Evolutionary conservation across 306 rosid genomes (phyloP).

Genomic region (Rosa persica): DNA sequence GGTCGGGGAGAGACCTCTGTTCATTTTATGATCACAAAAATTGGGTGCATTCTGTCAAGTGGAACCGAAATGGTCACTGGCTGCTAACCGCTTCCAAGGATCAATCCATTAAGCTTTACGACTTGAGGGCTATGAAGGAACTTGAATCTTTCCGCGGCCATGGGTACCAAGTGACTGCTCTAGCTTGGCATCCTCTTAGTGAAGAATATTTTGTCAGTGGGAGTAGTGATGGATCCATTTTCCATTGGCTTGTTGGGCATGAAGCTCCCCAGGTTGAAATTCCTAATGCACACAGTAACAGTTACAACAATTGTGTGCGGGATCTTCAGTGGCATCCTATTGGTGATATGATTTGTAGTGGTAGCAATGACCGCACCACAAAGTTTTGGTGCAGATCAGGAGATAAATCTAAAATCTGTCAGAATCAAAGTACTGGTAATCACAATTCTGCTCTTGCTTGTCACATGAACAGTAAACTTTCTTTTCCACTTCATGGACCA

Average conservation of each 20-base stretch:
- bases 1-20: conserved; percentile 79
- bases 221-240: conserved; percentile 90
- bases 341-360: conserved; percentile 98
- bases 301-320: conserved; percentile 58
- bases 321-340: conserved; percentile 99
- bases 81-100: conserved; percentile 83
- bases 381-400: conserved; percentile 97
- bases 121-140: conserved; percentile 95
- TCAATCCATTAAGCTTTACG: conserved; percentile 90
- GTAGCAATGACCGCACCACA: conserved; percentile 95
- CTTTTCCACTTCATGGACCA: no score
- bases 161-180: conserved; percentile 84
- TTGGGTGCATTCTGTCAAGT: conserved; percentile 73
- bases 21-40: conserved; percentile 93
- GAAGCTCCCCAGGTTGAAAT: conserved; percentile 91
- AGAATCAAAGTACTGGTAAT: conserved; percentile 70
- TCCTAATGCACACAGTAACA: conserved; percentile 67
- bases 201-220: conserved; percentile 98
- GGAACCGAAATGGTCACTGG: conserved; percentile 36
- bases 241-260: conserved; percentile 98
- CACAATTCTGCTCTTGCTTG: conserved; percentile 56
- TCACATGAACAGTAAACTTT: no score
- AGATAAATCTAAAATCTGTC: conserved; percentile 61
- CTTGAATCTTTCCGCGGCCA: conserved; percentile 96
- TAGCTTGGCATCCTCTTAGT: conserved; percentile 98